These are phyloP conservation scores for Gilbertella persicaria DNA, from an alignment of 371 early-diverging fungal genomes.

Conservation along the genomic window DNA sequence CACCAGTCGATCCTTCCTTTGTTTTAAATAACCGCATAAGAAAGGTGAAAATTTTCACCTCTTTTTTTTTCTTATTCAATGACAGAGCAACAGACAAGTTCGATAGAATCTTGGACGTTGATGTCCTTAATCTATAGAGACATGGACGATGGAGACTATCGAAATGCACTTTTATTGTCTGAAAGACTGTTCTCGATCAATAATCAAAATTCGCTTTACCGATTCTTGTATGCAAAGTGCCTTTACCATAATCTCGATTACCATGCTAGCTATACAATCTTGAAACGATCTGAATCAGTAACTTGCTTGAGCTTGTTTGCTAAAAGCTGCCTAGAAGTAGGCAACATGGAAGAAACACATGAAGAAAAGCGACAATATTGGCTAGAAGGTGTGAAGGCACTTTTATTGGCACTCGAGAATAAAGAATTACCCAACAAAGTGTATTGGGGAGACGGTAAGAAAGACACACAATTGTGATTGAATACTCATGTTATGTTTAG, in stretches of 20 bases:
- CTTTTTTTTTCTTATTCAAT: not conserved
- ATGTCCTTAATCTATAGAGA: constrained; percentile 44
- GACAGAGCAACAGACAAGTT: constrained; percentile 10
- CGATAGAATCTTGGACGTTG: constrained; percentile 42
- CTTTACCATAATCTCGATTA: constrained; percentile 36
- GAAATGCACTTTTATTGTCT: constrained; percentile 45
- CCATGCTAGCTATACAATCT: constrained; percentile 35
- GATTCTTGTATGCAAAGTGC: constrained; percentile 45
- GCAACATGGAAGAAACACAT: constrained; percentile 41
- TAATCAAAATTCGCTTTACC: constrained; percentile 33
- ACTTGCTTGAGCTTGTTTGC: constrained; percentile 47
- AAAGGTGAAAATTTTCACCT: too few relatives aligned
- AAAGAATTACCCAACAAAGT: constrained; percentile 10
- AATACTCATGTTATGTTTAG: constrained; percentile 21
- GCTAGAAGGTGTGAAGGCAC: constrained; percentile 48
- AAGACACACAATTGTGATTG: too few relatives aligned
- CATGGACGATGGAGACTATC: constrained; percentile 46
- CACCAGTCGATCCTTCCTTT: too few relatives aligned
- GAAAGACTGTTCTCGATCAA: constrained; percentile 55
- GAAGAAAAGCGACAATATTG: constrained; percentile 41
- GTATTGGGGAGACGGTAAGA: constrained; percentile 51
- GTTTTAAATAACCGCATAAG: too few relatives aligned
- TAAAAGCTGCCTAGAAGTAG: constrained; percentile 45
- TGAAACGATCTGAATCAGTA: constrained; percentile 25
- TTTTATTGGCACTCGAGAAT: constrained; percentile 22